Base-by-base conservation (phyloP, 2,329 filamentous ascomycete genomes). In the Plectosphaerella plurivora region DNA sequence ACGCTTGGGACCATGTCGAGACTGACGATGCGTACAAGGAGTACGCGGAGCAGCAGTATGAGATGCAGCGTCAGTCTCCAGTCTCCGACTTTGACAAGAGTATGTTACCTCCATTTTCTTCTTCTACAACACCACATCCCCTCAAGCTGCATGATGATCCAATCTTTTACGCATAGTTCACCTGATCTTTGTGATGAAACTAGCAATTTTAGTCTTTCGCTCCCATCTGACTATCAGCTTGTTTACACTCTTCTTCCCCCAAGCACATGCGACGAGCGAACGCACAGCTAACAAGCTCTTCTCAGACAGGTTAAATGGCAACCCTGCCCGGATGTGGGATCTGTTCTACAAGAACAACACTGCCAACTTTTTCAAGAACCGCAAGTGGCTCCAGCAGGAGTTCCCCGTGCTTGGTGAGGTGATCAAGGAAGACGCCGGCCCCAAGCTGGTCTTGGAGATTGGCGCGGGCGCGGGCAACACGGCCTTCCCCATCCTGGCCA, bases 1-100 rank as follows among this genome's bases (percentile, higher is more conserved):
- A 99, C 70, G 94, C 94, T 37, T 99, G 94, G 94, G 94, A 99
- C 68, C 93, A 99, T 68, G 94, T 97, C 66, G 87, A 93, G 71
- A 91, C 91, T 67, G 93, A 97, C 73, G 84, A 90, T 61, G 80
- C 86, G 41, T 97, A 96, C 78, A 86, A 87, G 65, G 83, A 88
- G 65, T 96, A 94, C 70, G 87, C 91, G 55, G 84, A 92, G 70
- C 73, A 85, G 65, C 94, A 97, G 73, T 93, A 89, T 66, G 82
- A 83, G 46, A 88, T 87, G 72, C 94, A 99, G 73, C 86, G 92
- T 59, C 83, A 87, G 62, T 81, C 88, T 56, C 93, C 92, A 52
- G 94, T 97, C 48, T 92, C 87, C 44, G 91, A 96, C 56, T 97
- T 95, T 76, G 92, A 99, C 71, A 91, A 91, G 70, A 82, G 86